Evolutionary conservation across 257 asterid genomes (phyloP).

Genomic region (Solanum tarapatanum): DNA sequence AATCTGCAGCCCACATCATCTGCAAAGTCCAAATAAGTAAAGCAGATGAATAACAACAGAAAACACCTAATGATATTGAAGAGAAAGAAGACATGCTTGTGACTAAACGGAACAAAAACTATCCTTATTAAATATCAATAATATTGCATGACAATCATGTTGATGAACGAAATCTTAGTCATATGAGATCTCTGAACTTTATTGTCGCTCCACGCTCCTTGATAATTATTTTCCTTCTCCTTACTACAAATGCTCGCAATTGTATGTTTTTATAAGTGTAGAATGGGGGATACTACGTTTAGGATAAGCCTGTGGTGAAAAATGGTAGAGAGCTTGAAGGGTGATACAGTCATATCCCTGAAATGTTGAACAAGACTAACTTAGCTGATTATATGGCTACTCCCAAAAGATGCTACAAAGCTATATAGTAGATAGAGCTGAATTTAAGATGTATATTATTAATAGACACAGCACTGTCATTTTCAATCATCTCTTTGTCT

Average conservation of each 20-base stretch:
- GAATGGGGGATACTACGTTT: not conserved
- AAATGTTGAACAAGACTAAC: not conserved
- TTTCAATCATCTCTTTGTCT: not conserved
- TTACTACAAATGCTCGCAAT: not conserved
- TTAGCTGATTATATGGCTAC: not conserved
- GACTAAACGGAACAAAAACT: not conserved
- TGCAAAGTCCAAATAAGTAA: conserved; percentile 18
- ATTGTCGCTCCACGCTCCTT: not conserved
- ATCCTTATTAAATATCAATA: not conserved
- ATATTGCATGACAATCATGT: not conserved
- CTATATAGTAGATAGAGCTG: not conserved
- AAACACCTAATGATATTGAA: not conserved
- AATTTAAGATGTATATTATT: not conserved
- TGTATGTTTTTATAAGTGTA: not conserved
- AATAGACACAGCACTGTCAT: not conserved
- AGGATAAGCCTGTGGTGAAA: not conserved
- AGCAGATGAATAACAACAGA: not conserved
- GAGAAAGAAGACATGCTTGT: not conserved
- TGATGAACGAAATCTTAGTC: not conserved
- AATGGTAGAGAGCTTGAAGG: not conserved
- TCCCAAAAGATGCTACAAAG: not conserved
- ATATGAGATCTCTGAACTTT: not conserved
- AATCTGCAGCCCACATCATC: conserved; percentile 99
- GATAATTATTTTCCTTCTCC: not conserved
- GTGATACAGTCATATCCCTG: not conserved